Base-by-base conservation (phyloP, 768 basidiomycete species). In the Boletus reticuloceps region DNA sequence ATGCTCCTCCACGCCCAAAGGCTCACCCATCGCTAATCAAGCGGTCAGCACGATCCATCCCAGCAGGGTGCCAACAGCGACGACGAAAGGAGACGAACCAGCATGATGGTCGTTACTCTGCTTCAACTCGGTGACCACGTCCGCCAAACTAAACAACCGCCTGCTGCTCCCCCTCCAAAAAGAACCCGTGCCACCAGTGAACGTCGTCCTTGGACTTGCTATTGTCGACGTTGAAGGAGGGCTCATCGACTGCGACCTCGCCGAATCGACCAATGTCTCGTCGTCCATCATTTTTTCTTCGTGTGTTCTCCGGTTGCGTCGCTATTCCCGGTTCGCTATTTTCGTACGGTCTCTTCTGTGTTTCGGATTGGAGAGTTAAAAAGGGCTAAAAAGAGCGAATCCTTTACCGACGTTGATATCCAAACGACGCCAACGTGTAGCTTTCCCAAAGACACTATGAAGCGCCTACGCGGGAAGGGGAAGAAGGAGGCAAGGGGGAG, bases 41-140 rank as follows among this genome's bases (percentile, higher is more conserved):
- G 5, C 39, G 31, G 25, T 47, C 14, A 52, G 32, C 16, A 46
- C 39, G 32, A 19, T 22, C n/a, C 2, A 13, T 10, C 12, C 29
- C 53, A 37, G 14, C 22, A 8, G 3, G 12, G 36, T 19, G 25
- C 46, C 44, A 34, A 27, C 16, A 36, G 14, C 13, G 6, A 19
- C 34, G 13, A 40, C 5, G 11, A 27, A 4, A n/a, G 58, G 25
- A 20, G 29, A 66, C 73, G 36, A 25, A 73, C 78, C 69, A 0
- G 63, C 47, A 25, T 68, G 69, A 8, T 67, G 40, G 2, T 67
- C 65, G 3, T 67, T 67, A 19, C 76, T 78, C 37, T 63, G 74
- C 58, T 71, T 73, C 53, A 82, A 55, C 54, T 81, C 79, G 14
- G 64, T 54, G 31, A 81, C 64, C 29, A 74, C 75, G 50, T 81